Percentiles rank a stretch among this genome's conserved stretches.
Conservation (phyloP, 2,329 filamentous ascomycete species). For the Aspergillus luchuensis region DNA sequence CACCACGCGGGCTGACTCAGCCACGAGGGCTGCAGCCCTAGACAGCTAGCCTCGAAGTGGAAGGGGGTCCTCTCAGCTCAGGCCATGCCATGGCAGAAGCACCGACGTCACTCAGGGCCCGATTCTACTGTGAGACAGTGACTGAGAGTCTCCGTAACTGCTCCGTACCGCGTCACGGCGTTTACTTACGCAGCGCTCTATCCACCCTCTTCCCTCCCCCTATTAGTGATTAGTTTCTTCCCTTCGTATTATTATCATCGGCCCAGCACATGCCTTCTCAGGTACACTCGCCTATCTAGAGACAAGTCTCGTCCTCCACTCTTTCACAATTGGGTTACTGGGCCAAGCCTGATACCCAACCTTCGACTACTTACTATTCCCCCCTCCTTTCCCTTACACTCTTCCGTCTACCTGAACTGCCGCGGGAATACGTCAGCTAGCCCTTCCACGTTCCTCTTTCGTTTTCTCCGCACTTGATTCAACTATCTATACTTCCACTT, state of each 20-base stretch:
- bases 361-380: background rate
- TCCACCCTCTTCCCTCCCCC: background rate
- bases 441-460: constrained; percentile 8
- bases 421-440: background rate
- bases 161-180: constrained; percentile 14
- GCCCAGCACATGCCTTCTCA: constrained; percentile 14
- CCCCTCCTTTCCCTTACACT: constrained; percentile 1
- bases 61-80: background rate
- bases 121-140: constrained; percentile 1
- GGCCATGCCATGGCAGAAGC: constrained; percentile 1
- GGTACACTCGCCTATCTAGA: constrained; percentile 9
- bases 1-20: constrained; percentile 16
- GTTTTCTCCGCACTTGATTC: constrained; percentile 8
- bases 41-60: constrained; percentile 8
- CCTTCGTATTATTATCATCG: constrained; percentile 3
- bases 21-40: constrained; percentile 29
- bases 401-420: constrained; percentile 2
- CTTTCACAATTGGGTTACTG: constrained; percentile 17
- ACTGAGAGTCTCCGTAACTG: background rate
- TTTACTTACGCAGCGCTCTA: constrained; percentile 7
- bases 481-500: constrained; percentile 14
- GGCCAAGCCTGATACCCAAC: constrained; percentile 15
- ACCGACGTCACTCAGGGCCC: constrained; percentile 32
- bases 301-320: constrained; percentile 8
- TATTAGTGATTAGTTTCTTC: constrained; percentile 4